phyloP scores from a whole-genome alignment of 2,329 filamentous ascomycete species.

The Talaromyces sp. region DNA sequence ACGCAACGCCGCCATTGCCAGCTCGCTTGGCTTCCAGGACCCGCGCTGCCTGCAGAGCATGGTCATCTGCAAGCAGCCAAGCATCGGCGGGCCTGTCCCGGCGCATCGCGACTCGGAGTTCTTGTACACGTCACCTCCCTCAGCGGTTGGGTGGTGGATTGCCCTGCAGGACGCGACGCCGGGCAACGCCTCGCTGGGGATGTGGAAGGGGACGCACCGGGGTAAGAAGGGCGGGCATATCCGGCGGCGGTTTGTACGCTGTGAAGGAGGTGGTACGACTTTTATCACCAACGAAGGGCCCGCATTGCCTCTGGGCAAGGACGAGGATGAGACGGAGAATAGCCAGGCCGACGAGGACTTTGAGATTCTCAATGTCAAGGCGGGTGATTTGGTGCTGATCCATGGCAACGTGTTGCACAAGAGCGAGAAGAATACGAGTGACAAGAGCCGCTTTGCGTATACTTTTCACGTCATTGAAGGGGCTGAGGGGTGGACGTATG shows the following conservation, averaged over 20 bases:
- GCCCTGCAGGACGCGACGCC: constrained; percentile 85
- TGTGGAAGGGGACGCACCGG: constrained; percentile 72
- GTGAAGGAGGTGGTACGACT: constrained; percentile 51
- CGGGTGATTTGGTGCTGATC: constrained; percentile 84
- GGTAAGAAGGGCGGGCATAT: constrained; percentile 58
- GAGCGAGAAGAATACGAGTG: constrained; percentile 85
- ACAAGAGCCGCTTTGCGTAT: constrained; percentile 87
- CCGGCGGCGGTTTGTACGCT: constrained; percentile 63
- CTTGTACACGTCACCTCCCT: constrained; percentile 81
- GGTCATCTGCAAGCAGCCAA: constrained; percentile 97
- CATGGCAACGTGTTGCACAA: constrained; percentile 95
- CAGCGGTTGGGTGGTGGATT: constrained; percentile 95
- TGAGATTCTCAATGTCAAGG: constrained; percentile 79
- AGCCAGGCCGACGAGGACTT: constrained; percentile 48
- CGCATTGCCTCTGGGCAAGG: constrained; percentile 55
- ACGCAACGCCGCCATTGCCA: constrained; percentile 60
- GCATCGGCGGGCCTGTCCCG: constrained; percentile 87
- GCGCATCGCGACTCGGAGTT: constrained; percentile 92
- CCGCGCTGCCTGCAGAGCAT: constrained; percentile 84
- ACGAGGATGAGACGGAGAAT: constrained; percentile 31
- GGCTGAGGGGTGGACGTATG: constrained; percentile 61
- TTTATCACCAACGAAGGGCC: constrained; percentile 66
- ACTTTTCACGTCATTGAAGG: constrained; percentile 97
- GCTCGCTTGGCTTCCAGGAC: constrained; percentile 66
- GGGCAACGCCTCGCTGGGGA: constrained; percentile 84